A percentile compares a stretch with the other conserved stretches of the same genome.
These are phyloP conservation scores for Curvularia sp. DNA, from an alignment of 2,329 filamentous ascomycete genomes.

Conservation along the genomic window DNA sequence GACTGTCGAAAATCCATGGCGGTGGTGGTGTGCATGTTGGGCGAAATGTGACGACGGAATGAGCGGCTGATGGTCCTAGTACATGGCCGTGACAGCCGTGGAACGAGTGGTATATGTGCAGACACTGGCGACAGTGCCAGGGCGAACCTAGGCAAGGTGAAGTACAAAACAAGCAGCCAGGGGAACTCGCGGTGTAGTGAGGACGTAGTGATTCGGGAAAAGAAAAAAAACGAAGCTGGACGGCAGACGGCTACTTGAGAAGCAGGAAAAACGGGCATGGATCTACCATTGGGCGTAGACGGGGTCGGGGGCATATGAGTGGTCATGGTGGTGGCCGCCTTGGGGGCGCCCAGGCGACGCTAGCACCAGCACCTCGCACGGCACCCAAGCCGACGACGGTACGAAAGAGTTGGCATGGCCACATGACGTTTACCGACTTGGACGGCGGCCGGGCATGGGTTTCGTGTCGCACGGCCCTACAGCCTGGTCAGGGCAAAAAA, in stretches of 20 bases:
- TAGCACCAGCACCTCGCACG: slow-evolving; percentile 36
- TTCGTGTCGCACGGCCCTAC: slow-evolving; percentile 37
- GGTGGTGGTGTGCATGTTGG: slow-evolving; percentile 7
- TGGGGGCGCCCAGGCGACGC: slow-evolving; percentile 19
- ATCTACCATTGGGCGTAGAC: slow-evolving; percentile 32
- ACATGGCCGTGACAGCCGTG: slow-evolving; percentile 34
- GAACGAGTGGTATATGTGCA: slow-evolving; percentile 20
- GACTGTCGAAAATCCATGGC: slow-evolving; percentile 41
- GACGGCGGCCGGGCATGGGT: slow-evolving; percentile 26
- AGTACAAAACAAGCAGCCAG: slow-evolving; percentile 2
- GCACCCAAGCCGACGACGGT: slow-evolving; percentile 25
- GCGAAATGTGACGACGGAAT: slow-evolving; percentile 19
- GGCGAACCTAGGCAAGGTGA: neutral
- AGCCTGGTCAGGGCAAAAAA: slow-evolving; percentile 13
- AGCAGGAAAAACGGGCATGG: slow-evolving; percentile 28
- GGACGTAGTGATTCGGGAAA: slow-evolving; percentile 1
- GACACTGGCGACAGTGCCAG: neutral
- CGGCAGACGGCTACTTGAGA: slow-evolving; percentile 21
- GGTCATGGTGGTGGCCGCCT: slow-evolving; percentile 34
- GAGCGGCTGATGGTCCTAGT: slow-evolving; percentile 25
- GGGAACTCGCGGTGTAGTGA: neutral
- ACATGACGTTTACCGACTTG: slow-evolving; percentile 47
- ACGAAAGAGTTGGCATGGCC: slow-evolving; percentile 26
- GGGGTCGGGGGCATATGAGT: slow-evolving; percentile 36
- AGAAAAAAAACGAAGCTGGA: slow-evolving; percentile 13